A percentile compares a stretch with the other conserved stretches of the same genome.
Evolutionary conservation across 2,329 filamentous ascomycete species (phyloP).

Genomic region (Pseudogymnoascus sp.): DNA sequence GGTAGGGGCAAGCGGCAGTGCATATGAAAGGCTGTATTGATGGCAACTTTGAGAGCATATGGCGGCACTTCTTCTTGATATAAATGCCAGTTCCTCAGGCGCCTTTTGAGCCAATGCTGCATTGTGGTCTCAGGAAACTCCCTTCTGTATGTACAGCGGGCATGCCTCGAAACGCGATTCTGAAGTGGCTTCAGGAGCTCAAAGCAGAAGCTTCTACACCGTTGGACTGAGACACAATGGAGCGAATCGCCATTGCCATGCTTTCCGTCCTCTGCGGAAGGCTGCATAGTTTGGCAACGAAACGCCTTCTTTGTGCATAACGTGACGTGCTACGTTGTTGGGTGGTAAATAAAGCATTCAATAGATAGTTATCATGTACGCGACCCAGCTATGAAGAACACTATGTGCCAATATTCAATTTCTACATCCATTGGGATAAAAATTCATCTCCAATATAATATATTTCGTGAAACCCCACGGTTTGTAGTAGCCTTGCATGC

Average conservation of each 20-base stretch:
- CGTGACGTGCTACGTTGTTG: not conserved
- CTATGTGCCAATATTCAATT: not conserved
- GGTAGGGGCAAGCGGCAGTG: not conserved
- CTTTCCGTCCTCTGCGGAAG: not conserved
- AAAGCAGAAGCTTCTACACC: not conserved
- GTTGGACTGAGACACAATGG: not conserved
- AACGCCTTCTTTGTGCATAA: not conserved
- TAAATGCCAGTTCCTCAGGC: not conserved
- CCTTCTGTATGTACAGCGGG: not conserved
- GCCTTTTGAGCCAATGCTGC: not conserved
- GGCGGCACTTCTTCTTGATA: not conserved
- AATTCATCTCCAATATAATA: not conserved
- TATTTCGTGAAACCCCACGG: not conserved
- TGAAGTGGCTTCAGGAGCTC: not conserved
- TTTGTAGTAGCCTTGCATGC: constrained; percentile 6
- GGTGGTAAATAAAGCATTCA: not conserved
- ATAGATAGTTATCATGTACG: constrained; percentile 3
- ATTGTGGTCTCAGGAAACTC: not conserved
- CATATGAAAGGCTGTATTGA: not conserved
- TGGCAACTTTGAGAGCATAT: not conserved
- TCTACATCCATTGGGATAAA: not conserved
- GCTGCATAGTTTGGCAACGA: not conserved
- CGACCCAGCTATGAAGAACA: not conserved
- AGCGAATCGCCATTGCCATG: not conserved
- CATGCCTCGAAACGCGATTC: not conserved